phyloP scores from a whole-genome alignment of 139 green algal genomes.

The Volvox reticuliferus region DNA sequence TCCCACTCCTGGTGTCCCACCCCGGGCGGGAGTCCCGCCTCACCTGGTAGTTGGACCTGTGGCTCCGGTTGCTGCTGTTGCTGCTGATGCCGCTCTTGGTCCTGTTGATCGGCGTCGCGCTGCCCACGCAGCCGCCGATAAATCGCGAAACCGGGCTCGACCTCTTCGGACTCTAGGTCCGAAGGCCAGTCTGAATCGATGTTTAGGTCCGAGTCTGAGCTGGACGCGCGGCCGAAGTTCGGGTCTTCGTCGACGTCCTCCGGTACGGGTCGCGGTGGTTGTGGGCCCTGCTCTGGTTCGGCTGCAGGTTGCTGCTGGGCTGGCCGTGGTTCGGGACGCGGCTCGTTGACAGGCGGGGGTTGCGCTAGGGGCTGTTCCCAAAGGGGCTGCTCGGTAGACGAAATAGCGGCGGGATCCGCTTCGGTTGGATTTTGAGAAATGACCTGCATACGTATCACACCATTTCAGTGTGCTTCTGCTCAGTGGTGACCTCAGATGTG shows the following conservation, averaged over 20 bases:
- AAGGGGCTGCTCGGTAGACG: neutral
- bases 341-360: neutral
- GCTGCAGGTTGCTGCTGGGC: neutral
- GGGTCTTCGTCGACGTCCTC: neutral
- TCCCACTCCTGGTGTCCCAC: neutral
- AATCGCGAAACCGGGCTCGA: neutral
- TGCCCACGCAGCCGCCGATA: neutral
- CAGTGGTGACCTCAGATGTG: no score
- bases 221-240: neutral
- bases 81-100: neutral
- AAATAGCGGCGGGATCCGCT: neutral
- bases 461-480: no score
- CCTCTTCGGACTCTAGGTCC: neutral
- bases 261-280: neutral
- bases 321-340: neutral
- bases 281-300: neutral
- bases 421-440: conserved; percentile 31
- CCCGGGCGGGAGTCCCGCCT: no score
- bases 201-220: neutral
- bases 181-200: neutral
- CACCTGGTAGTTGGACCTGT: neutral
- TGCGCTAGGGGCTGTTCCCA: neutral
- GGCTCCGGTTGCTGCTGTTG: neutral
- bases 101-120: no score
- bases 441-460: conserved; percentile 5